Evolutionary conservation across 495 filamentous ascomycete genomes (phyloP).

Genomic region (Neurospora hispaniola): DNA sequence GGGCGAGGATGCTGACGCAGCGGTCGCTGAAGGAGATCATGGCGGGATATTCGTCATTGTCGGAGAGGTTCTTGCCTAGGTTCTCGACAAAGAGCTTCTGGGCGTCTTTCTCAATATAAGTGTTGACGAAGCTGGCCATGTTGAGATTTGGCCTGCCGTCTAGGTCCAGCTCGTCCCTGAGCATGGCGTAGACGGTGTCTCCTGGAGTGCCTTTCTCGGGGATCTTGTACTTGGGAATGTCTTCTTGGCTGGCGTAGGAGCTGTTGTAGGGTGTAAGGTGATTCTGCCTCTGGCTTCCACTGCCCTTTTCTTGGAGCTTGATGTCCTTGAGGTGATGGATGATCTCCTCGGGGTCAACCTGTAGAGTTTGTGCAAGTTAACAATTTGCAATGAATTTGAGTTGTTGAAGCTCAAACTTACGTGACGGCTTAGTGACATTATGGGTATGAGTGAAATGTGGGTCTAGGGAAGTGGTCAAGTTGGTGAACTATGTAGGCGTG

Average conservation of each 20-base stretch:
- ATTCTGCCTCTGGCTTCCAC: conserved; percentile 3
- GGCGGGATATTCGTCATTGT: conserved; percentile 68
- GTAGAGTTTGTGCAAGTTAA: background rate
- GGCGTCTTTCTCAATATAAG: conserved; percentile 60
- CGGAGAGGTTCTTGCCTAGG: conserved; percentile 54
- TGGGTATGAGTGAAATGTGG: background rate
- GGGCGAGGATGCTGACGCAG: conserved; percentile 58
- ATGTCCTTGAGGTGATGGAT: conserved; percentile 41
- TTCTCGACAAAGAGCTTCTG: conserved; percentile 58
- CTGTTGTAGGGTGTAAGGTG: conserved; percentile 54
- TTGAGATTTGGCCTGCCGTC: conserved; percentile 66
- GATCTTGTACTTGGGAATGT: conserved; percentile 60
- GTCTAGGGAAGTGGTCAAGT: background rate
- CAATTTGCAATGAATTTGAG: background rate
- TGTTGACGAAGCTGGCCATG: conserved; percentile 60
- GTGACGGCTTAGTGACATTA: background rate
- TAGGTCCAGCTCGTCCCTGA: conserved; percentile 64
- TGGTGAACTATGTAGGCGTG: background rate
- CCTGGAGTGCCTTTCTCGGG: conserved; percentile 51
- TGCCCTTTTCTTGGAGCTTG: conserved; percentile 24
- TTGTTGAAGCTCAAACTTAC: background rate
- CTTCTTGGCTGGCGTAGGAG: conserved; percentile 47
- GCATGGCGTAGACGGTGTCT: conserved; percentile 55
- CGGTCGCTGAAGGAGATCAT: conserved; percentile 63
- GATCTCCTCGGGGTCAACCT: conserved; percentile 51